Percentiles rank a stretch among this genome's conserved stretches.
phyloP scores from a whole-genome alignment of 257 asterid species.

The Solanum commersonii region DNA sequence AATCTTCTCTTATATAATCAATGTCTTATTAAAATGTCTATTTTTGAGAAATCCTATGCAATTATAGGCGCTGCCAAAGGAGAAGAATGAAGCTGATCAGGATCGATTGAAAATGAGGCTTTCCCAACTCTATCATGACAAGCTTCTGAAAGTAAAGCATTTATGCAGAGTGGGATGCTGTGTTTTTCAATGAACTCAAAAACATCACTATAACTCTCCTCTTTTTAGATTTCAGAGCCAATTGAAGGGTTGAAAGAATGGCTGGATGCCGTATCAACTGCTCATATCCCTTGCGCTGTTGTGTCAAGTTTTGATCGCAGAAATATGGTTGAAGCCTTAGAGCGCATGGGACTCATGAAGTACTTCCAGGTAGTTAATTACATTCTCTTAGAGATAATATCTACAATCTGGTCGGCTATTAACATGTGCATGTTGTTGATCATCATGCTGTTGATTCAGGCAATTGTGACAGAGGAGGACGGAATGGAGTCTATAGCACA shows the following conservation, averaged over 20 bases:
- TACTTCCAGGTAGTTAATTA: slow-evolving; percentile 60
- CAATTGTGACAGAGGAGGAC: slow-evolving; percentile 85
- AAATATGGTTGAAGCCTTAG: slow-evolving; percentile 64
- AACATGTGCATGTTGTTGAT: background rate
- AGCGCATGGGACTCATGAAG: slow-evolving; percentile 71
- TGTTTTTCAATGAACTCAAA: background rate
- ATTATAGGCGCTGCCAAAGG: slow-evolving; percentile 64
- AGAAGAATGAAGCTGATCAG: slow-evolving; percentile 37
- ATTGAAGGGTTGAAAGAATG: slow-evolving; percentile 82
- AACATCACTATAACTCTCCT: background rate
- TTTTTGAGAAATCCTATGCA: background rate
- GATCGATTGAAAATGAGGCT: slow-evolving; percentile 67
- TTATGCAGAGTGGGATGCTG: background rate
- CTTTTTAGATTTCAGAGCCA: slow-evolving; percentile 64
- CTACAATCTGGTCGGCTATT: background rate
- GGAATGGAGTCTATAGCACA: slow-evolving; percentile 97
- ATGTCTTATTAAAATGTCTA: background rate
- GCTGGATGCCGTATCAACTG: slow-evolving; percentile 85
- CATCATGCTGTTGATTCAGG: slow-evolving; percentile 39
- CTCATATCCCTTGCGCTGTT: slow-evolving; percentile 93
- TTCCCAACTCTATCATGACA: slow-evolving; percentile 59
- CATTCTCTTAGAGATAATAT: background rate
- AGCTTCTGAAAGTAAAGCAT: slow-evolving; percentile 50
- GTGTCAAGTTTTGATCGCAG: slow-evolving; percentile 87
- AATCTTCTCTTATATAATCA: background rate